These are phyloP conservation scores for Smallanthus sonchifolius DNA, from an alignment of 129 eudicot genomes.

Conservation along the genomic window DNA sequence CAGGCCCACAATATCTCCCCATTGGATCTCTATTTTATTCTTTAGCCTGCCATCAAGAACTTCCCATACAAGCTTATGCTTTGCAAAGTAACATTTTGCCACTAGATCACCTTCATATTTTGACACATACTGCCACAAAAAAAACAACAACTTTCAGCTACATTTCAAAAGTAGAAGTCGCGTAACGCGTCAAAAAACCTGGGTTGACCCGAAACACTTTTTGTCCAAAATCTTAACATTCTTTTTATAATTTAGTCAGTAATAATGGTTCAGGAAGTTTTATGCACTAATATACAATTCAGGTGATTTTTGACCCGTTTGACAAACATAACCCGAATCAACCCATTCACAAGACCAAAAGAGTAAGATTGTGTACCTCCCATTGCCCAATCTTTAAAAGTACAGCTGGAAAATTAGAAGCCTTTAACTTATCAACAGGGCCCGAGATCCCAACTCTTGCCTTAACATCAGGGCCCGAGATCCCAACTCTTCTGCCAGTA, in stretches of 20 bases:
- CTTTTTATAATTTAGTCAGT: neutral
- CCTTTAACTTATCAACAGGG: constrained; percentile 58
- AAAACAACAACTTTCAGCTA: constrained; percentile 16
- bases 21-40: constrained; percentile 77
- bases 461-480: neutral
- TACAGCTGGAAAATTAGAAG: constrained; percentile 69
- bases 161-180: neutral
- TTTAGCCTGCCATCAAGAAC: constrained; percentile 75
- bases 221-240: neutral
- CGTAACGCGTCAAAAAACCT: neutral
- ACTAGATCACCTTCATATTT: constrained; percentile 66
- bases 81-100: constrained; percentile 85
- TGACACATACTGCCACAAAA: constrained; percentile 64
- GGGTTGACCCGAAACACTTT: neutral
- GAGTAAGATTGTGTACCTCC: constrained; percentile 51
- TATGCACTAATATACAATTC: neutral
- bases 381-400: constrained; percentile 66
- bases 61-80: constrained; percentile 94
- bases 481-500: neutral
- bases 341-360: neutral
- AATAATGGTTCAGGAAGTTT: neutral
- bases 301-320: neutral
- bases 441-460: constrained; percentile 19
- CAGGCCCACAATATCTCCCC: constrained; percentile 68
- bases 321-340: neutral